Percentiles rank a stretch among this genome's conserved stretches.
Conservation (phyloP, 2,329 filamentous ascomycete genomes). For the Juglanconis sp. region DNA sequence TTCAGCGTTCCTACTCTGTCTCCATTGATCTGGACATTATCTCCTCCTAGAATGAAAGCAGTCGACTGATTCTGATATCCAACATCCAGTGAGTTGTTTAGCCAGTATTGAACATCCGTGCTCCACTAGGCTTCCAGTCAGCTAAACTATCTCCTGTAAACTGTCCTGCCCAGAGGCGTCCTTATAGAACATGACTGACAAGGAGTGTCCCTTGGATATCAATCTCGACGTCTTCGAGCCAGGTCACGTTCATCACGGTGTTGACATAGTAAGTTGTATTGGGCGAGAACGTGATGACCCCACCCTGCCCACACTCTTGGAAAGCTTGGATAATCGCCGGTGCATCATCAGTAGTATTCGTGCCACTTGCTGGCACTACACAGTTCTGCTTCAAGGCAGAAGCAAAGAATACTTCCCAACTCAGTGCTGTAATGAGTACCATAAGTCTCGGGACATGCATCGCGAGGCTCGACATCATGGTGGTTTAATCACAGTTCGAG, state of each 20-base stretch:
- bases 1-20: slow-evolving; percentile 44
- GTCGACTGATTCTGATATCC: slow-evolving; percentile 46
- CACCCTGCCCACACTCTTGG: slow-evolving; percentile 34
- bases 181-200: slow-evolving; percentile 16
- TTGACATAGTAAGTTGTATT: slow-evolving; percentile 40
- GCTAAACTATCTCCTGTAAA: neutral
- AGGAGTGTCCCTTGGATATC: slow-evolving; percentile 39
- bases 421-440: neutral
- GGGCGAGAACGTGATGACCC: slow-evolving; percentile 38
- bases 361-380: slow-evolving; percentile 9
- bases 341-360: slow-evolving; percentile 32
- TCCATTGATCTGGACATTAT: slow-evolving; percentile 41
- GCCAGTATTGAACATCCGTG: slow-evolving; percentile 42
- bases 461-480: neutral
- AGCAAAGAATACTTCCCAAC: neutral
- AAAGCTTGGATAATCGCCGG: slow-evolving; percentile 41
- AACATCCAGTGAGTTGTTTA: slow-evolving; percentile 38
- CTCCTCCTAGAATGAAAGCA: slow-evolving; percentile 45
- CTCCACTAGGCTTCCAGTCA: slow-evolving; percentile 26
- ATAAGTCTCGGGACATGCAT: neutral
- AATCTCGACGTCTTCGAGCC: slow-evolving; percentile 39
- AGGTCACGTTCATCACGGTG: slow-evolving; percentile 41
- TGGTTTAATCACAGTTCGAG: neutral
- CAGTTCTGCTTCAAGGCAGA: neutral
- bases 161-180: neutral